A percentile compares a stretch with the other conserved stretches of the same genome.
Conservation (phyloP, 2,329 filamentous ascomycete genomes). For the Botrytis galanthina region DNA sequence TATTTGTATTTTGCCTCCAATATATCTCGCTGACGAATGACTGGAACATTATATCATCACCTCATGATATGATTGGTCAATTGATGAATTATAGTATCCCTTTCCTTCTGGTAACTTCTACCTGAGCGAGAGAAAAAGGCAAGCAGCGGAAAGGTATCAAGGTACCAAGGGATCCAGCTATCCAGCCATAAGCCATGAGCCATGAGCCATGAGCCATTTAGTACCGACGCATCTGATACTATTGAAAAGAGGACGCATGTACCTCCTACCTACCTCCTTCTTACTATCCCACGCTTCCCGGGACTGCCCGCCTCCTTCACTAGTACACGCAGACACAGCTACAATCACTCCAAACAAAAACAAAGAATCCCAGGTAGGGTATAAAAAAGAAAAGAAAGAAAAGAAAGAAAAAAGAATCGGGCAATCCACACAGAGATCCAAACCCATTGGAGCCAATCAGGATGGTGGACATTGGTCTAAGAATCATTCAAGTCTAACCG, state of each 20-base stretch:
- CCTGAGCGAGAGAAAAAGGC: not conserved
- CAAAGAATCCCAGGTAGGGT: not conserved
- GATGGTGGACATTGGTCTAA: not conserved
- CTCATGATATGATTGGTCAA: slow-evolving; percentile 8
- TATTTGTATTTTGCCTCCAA: not conserved
- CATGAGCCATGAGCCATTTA: not conserved
- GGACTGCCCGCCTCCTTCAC: not conserved
- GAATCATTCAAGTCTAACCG: slow-evolving; percentile 15
- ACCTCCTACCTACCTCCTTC: not conserved
- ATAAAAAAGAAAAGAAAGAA: not conserved
- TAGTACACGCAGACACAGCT: not conserved
- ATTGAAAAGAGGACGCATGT: not conserved
- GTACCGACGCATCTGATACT: not conserved
- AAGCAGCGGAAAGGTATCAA: not conserved
- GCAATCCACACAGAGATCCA: slow-evolving; percentile 9
- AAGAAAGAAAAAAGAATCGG: not conserved
- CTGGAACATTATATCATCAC: not conserved
- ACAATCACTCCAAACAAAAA: not conserved
- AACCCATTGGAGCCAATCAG: slow-evolving; percentile 4
- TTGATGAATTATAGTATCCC: not conserved
- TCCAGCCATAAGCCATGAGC: not conserved
- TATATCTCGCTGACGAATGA: slow-evolving; percentile 10
- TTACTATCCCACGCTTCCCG: not conserved
- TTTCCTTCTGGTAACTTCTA: not conserved
- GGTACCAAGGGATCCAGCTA: not conserved